These are phyloP conservation scores for Hygrophoropsis aurantiaca DNA, from an alignment of 768 basidiomycete genomes.

Conservation along the genomic window DNA sequence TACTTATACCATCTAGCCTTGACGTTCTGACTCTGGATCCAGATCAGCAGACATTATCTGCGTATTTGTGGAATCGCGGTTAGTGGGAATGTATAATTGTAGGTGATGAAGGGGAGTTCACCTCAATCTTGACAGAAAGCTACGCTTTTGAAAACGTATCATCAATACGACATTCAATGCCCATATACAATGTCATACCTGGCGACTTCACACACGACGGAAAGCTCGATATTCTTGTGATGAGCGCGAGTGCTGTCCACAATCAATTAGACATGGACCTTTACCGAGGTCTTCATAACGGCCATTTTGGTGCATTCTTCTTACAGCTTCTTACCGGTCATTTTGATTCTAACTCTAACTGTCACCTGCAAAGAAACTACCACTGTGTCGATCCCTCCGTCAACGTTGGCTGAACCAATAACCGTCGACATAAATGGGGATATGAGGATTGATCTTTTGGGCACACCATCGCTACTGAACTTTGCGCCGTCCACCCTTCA, in stretches of 20 bases:
- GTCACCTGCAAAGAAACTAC: constrained; percentile 20
- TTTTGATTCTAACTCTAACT: background rate
- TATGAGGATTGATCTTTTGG: constrained; percentile 87
- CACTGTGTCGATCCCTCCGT: constrained; percentile 57
- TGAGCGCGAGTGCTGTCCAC: constrained; percentile 57
- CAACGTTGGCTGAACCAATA: constrained; percentile 78
- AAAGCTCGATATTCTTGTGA: constrained; percentile 84
- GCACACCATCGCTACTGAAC: constrained; percentile 47
- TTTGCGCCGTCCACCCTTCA: constrained; percentile 43
- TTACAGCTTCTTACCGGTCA: background rate
- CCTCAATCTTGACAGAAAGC: constrained; percentile 40
- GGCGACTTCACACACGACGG: constrained; percentile 95
- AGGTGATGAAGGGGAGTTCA: no score
- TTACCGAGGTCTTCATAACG: constrained; percentile 61
- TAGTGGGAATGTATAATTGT: background rate
- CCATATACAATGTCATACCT: constrained; percentile 81
- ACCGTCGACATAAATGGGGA: constrained; percentile 85
- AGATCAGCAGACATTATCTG: constrained; percentile 75
- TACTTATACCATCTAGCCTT: constrained; percentile 45
- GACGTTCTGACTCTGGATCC: constrained; percentile 75
- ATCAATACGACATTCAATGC: constrained; percentile 52
- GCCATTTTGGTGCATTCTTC: constrained; percentile 61
- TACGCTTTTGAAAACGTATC: constrained; percentile 55
- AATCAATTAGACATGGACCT: constrained; percentile 64
- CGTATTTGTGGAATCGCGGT: constrained; percentile 86